phyloP scores from a whole-genome alignment of 1,139 yeast genomes.

The Zygotorulaspora mrakii region DNA sequence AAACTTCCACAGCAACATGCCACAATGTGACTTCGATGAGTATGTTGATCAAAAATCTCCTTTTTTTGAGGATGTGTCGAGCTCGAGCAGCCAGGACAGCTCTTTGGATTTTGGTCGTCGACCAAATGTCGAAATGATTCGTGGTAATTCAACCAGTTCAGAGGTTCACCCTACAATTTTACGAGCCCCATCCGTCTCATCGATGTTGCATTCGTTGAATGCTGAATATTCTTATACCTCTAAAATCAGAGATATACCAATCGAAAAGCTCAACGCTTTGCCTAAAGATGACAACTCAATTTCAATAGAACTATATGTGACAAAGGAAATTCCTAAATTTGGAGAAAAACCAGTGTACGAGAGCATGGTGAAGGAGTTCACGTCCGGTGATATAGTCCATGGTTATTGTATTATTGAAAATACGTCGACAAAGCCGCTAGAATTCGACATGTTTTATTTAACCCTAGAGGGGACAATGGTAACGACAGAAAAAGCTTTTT shows the following conservation, averaged over 20 bases:
- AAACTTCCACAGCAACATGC: conserved; percentile 9
- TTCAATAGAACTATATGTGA: conserved; percentile 38
- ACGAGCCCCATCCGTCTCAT: background rate
- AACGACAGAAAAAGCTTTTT: conserved; percentile 32
- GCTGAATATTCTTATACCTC: conserved; percentile 6
- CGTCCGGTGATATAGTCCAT: conserved; percentile 53
- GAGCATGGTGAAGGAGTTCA: conserved; percentile 44
- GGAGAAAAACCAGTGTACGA: conserved; percentile 36
- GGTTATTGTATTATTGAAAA: conserved; percentile 52
- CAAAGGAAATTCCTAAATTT: conserved; percentile 38
- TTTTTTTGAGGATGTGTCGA: conserved; percentile 5
- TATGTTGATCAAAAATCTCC: conserved; percentile 8
- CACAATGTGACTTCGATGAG: conserved; percentile 2
- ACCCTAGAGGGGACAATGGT: conserved; percentile 51
- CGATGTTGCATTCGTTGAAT: background rate
- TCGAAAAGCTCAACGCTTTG: conserved; percentile 39
- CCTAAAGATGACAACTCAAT: conserved; percentile 36
- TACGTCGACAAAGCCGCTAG: conserved; percentile 40
- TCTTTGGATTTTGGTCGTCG: background rate
- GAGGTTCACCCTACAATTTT: background rate
- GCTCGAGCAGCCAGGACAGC: conserved; percentile 1
- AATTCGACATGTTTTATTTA: conserved; percentile 56
- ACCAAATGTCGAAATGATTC: conserved; percentile 1
- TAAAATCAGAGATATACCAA: conserved; percentile 28
- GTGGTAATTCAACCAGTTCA: background rate